Conservation (phyloP, 1,284 basidiomycete species). For the Sporisorium exsertum region DNA sequence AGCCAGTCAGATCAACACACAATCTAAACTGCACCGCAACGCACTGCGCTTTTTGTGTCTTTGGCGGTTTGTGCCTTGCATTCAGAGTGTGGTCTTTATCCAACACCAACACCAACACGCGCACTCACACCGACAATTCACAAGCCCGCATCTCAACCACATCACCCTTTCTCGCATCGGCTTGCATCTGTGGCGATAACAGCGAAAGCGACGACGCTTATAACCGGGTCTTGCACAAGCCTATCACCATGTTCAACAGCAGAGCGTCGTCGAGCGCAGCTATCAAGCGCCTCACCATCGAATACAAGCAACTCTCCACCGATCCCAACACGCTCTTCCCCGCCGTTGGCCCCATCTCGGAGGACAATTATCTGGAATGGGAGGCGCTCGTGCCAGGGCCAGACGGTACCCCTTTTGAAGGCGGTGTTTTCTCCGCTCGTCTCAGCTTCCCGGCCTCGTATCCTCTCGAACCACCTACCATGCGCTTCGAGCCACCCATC, state of each 20-base stretch:
- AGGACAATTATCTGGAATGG: constrained; percentile 98
- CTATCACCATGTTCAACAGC: constrained; percentile 51
- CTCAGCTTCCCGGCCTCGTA: constrained; percentile 77
- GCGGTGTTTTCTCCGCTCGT: constrained; percentile 92
- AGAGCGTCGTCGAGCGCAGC: constrained; percentile 57
- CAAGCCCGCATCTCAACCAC: not conserved
- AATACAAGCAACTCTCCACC: constrained; percentile 68
- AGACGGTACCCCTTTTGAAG: constrained; percentile 98
- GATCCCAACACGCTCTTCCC: constrained; percentile 67
- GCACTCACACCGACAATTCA: not conserved
- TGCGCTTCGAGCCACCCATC: constrained; percentile 96
- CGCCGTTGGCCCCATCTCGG: constrained; percentile 82
- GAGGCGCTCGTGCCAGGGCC: constrained; percentile 96
- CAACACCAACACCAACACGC: not conserved
- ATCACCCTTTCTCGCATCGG: not conserved
- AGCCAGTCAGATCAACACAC: constrained; percentile 5
- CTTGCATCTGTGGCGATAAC: not conserved
- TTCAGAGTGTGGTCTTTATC: not conserved
- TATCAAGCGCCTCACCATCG: constrained; percentile 67
- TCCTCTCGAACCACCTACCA: constrained; percentile 72
- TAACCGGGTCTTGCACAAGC: not conserved
- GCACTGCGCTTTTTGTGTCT: not conserved
- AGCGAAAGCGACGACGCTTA: not conserved
- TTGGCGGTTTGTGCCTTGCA: not conserved
- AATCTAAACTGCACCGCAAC: no score